Percentiles rank a stretch among this genome's conserved stretches.
Conservation (phyloP, 805 yeast species). For the Candida insectalens region DNA sequence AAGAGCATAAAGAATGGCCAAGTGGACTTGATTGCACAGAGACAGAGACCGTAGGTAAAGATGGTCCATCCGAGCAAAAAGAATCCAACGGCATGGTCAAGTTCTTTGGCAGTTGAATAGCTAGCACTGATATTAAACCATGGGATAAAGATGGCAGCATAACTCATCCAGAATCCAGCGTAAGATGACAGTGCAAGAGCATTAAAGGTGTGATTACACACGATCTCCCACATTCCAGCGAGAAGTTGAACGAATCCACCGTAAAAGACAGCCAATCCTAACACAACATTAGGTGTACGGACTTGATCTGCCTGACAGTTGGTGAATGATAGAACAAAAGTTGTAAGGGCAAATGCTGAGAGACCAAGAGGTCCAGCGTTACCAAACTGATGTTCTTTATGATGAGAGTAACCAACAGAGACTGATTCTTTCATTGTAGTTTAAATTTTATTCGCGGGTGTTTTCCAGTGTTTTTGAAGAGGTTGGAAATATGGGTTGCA, state of each 20-base stretch:
- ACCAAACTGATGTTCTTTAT: conserved; percentile 28
- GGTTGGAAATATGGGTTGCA: background rate
- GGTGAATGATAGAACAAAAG: conserved; percentile 53
- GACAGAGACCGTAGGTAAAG: conserved; percentile 45
- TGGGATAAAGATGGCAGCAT: conserved; percentile 52
- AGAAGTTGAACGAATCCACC: conserved; percentile 64
- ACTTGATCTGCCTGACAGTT: conserved; percentile 62
- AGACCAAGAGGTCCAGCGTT: conserved; percentile 73
- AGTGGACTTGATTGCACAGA: conserved; percentile 47
- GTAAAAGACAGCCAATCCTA: conserved; percentile 57
- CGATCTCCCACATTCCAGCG: conserved; percentile 69
- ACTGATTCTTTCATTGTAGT: background rate
- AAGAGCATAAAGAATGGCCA: conserved; percentile 41
- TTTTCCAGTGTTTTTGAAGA: background rate
- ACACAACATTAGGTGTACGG: conserved; percentile 45
- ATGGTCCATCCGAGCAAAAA: conserved; percentile 54
- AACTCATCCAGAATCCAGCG: conserved; percentile 72
- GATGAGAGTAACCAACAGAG: background rate
- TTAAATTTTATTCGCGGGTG: too few relatives aligned
- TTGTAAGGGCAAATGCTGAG: conserved; percentile 62
- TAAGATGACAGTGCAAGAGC: conserved; percentile 50
- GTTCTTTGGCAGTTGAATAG: conserved; percentile 30
- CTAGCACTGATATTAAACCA: conserved; percentile 48
- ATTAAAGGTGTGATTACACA: conserved; percentile 66
- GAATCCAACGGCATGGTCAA: conserved; percentile 44